Evolutionary conservation across 441 rosid species (phyloP), one percentile per base, ranked within the genome.

Genomic region (Pelargonium australe): DNA sequence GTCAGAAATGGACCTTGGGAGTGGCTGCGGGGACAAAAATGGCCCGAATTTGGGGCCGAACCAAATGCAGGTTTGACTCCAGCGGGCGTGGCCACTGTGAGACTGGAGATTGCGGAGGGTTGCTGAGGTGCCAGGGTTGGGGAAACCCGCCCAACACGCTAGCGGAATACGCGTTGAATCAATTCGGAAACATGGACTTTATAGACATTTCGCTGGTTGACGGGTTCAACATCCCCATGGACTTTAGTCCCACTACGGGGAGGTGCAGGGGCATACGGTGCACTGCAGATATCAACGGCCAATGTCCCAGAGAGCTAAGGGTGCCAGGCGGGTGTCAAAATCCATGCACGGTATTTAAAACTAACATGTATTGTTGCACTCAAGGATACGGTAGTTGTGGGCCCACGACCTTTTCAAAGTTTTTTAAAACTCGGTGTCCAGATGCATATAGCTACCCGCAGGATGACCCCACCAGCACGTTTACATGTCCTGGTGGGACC

Each of bases 391-490:
- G 55, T 4, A 47, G n/a, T 0, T 57, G 63, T 16, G 63, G 63
- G 20, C 63, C 63, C 28, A 57, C 63, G 2, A 19, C 14, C 10
- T 19, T 14, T 16, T 57, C 63, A 7, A 57, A 19, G 63, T 57
- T 57, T 57, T 57, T 57, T 3, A 57, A 57, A 14, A 4, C 20
- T 16, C 2, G 63, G 28, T 57, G 63, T 57, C 63, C 63, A 0
- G 28, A 57, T 4, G 63, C 63, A 7, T 57, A 57, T 57, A 57
- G 63, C 53, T 66, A 12, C 51, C 73, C 34, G 31, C 41, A 71
- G 40, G 68, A 61, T 20, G 64, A 61, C 12, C 64, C 64, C 10
- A 61, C 64, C 8, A 61, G 64, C 40, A 19, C 37, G 31, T 61
- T 61, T 20, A 61, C 64, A 9, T 61, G 64, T 25, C 64, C 64